Evolutionary conservation across 2,329 filamentous ascomycete genomes (phyloP), one percentile per base, ranked within the genome.

Genomic region (Scorias spongiosa): DNA sequence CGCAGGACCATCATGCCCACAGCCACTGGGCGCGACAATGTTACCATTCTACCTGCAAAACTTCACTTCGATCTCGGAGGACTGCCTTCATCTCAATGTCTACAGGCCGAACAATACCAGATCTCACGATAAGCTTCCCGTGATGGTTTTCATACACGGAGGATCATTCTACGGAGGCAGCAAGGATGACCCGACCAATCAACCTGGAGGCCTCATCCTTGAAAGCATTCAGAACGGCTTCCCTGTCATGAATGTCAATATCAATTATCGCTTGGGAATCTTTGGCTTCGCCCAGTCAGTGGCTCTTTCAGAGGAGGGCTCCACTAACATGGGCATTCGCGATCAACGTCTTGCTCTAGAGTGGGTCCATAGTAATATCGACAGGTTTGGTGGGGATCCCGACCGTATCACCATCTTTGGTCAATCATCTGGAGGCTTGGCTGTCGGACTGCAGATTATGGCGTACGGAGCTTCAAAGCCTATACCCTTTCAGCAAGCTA

Each of bases 121-220:
- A 0, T 29, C 40, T 3, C 54, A 58, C 28, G 50, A 52, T 9
- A 53, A 49, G 15, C 50, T 65, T 12, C 64, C 65, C 2, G 64
- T 68, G 2, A 52, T 67, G 52, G 56, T 56, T 47, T 59, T 40
- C 52, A 54, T 57, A 14, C 49, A 55, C 39, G 55, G 55, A 11
- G 52, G 53, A 29, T 45, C 46, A 39, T 56, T 53, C 39, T 46
- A 49, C 32, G 36, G 45, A 10, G 53, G 46, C 6, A 47, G 44
- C 2, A 54, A 53, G 29, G 48, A 54, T 32, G 59, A 64, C 39
- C 56, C 60, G 11, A 58, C 60, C 3, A 62, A 57, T 29, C 51
- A 61, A 29, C 69, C 69, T 1, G 68, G 69, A 50, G 67, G 63
- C 1, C 48, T 74, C 42, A 60, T 73, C 10, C 50, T 58, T n/a